Evolutionary conservation across 2,329 filamentous ascomycete genomes (phyloP).

Genomic region (Elsinoe fawcettii): DNA sequence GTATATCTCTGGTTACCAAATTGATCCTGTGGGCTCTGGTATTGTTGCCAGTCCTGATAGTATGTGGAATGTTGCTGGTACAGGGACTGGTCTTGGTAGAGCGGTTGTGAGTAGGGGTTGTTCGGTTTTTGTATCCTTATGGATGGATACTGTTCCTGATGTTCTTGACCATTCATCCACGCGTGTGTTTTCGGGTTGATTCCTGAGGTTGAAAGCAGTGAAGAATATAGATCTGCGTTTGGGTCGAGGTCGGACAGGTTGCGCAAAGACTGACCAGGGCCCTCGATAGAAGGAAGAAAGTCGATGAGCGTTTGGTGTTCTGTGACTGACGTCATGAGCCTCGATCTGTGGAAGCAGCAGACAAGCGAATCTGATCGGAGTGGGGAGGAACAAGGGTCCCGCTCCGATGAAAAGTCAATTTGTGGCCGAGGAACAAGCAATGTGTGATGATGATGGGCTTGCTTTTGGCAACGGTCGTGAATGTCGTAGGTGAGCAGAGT

Average conservation of each 20-base stretch:
- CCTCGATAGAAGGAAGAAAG: conserved; percentile 1
- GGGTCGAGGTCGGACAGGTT: conserved; percentile 9
- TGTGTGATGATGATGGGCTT: neutral
- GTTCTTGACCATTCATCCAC: conserved; percentile 13
- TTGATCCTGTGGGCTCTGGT: conserved; percentile 12
- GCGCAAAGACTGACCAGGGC: neutral
- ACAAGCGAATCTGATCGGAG: conserved; percentile 6
- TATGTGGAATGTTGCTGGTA: conserved; percentile 1
- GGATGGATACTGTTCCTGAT: conserved; percentile 10
- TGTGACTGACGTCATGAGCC: conserved; percentile 4
- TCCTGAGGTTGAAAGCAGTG: neutral
- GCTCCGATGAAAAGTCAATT: conserved; percentile 6
- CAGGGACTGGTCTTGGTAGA: neutral
- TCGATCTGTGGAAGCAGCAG: conserved; percentile 7
- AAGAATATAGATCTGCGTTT: conserved; percentile 10
- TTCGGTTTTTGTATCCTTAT: conserved; percentile 14
- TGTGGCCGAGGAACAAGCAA: neutral
- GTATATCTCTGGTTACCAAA: neutral
- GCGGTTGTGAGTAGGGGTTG: conserved; percentile 5
- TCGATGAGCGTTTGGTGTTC: conserved; percentile 1
- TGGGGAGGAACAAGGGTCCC: neutral
- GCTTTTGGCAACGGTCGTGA: conserved; percentile 3
- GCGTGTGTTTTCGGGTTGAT: neutral
- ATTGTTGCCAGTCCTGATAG: conserved; percentile 8
- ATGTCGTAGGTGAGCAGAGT: neutral